phyloP scores from a whole-genome alignment of 2,329 filamentous ascomycete species.

The Talaromyces amestolkiae region DNA sequence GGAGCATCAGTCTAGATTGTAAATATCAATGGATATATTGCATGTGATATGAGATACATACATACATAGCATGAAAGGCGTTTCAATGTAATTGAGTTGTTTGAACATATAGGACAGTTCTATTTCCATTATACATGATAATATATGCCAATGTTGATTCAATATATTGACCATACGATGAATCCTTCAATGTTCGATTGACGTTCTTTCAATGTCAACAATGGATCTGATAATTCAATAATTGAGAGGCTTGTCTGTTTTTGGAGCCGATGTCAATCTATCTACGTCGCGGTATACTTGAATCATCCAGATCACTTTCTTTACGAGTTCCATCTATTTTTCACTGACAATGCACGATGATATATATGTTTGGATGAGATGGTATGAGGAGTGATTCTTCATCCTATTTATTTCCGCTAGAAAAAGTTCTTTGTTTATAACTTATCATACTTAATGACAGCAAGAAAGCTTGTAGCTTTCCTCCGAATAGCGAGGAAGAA shows the following conservation, averaged over 20 bases:
- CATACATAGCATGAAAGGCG: constrained; percentile 3
- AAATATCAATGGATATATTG: background rate
- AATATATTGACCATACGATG: background rate
- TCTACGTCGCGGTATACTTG: too few species aligned
- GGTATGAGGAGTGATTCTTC: background rate
- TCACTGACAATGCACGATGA: too few species aligned
- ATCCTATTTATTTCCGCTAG: background rate
- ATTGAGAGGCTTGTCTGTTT: too few species aligned
- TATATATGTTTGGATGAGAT: background rate
- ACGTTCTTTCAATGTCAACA: too few species aligned
- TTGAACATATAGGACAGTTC: background rate
- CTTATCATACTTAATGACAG: background rate
- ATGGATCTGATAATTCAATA: too few species aligned
- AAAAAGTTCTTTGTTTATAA: background rate
- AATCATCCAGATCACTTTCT: too few species aligned
- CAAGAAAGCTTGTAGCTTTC: background rate
- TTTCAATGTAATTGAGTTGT: background rate
- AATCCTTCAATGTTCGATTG: background rate
- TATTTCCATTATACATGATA: background rate
- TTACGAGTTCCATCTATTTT: too few species aligned
- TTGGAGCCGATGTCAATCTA: too few species aligned
- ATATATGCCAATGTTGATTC: background rate
- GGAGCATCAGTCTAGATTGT: constrained; percentile 16
- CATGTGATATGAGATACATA: background rate
- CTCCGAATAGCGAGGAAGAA: background rate